phyloP scores from a whole-genome alignment of 441 rosid species.

The Dalechampia spathulata region DNA sequence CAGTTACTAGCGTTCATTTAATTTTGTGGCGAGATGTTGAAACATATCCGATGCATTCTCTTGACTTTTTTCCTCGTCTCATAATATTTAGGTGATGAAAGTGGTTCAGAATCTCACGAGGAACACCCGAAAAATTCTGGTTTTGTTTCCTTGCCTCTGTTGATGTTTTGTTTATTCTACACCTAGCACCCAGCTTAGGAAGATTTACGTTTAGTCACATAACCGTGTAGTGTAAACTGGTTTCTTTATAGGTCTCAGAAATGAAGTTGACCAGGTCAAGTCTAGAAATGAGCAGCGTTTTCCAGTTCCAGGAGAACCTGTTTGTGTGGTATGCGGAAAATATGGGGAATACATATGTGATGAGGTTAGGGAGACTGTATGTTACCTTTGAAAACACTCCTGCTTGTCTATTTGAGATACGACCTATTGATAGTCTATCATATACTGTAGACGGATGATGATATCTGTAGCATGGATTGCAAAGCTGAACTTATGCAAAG shows the following conservation, averaged over 20 bases:
- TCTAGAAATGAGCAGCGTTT: constrained; percentile 40
- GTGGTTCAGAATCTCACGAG: constrained; percentile 31
- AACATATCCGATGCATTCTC: too few species aligned
- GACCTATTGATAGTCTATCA: constrained; percentile 4
- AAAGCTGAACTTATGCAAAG: constrained; percentile 46
- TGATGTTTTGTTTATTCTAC: background rate
- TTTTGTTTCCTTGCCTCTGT: background rate
- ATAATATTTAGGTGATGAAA: constrained; percentile 39
- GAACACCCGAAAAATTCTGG: constrained; percentile 30
- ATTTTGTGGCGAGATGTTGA: too few species aligned
- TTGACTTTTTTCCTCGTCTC: too few species aligned
- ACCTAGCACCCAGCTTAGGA: background rate
- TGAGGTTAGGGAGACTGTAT: constrained; percentile 32
- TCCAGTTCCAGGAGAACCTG: constrained; percentile 58
- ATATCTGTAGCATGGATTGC: constrained; percentile 71
- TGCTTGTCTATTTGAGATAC: constrained; percentile 2
- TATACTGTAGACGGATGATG: constrained; percentile 54
- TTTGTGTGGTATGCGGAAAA: constrained; percentile 57
- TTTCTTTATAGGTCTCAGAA: constrained; percentile 17
- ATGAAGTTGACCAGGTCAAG: constrained; percentile 30
- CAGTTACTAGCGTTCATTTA: too few species aligned
- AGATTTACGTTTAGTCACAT: constrained; percentile 6
- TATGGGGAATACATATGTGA: constrained; percentile 72
- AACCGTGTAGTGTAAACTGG: background rate
- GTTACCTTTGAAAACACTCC: constrained; percentile 8